A percentile compares a stretch with the other conserved stretches of the same genome.
Conservation (phyloP, 441 rosid genomes). For the Melastoma candidum region DNA sequence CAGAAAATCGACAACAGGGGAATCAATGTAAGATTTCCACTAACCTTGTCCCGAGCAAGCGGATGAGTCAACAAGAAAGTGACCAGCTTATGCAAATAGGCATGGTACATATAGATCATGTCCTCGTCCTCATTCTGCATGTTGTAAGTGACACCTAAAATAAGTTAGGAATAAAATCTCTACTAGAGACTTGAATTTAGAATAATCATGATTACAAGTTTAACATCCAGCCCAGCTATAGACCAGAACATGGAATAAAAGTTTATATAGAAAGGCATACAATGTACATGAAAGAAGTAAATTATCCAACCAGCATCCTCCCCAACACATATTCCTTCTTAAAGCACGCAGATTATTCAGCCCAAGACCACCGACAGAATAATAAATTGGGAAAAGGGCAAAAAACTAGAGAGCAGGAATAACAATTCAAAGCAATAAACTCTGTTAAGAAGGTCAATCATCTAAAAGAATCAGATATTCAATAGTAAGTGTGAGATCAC, state of each 20-base stretch:
- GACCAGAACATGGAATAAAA: too few relatives aligned
- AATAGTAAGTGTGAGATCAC: not conserved
- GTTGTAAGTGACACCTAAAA: slow-evolving; percentile 11
- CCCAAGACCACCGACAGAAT: too few relatives aligned
- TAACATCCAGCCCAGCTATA: too few relatives aligned
- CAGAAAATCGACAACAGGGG: slow-evolving; percentile 2
- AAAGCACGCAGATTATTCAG: too few relatives aligned
- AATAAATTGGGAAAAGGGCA: too few relatives aligned
- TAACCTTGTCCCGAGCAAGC: slow-evolving; percentile 87
- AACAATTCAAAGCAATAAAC: not conserved
- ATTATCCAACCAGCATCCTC: too few relatives aligned
- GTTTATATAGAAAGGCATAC: too few relatives aligned
- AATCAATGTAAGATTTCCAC: slow-evolving; percentile 15
- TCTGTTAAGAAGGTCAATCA: slow-evolving; percentile 1
- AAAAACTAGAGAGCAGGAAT: too few relatives aligned
- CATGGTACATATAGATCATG: slow-evolving; percentile 83
- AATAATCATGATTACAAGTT: too few relatives aligned
- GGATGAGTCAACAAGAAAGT: slow-evolving; percentile 91
- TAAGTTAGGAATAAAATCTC: not conserved
- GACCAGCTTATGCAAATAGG: slow-evolving; percentile 85
- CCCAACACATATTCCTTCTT: too few relatives aligned
- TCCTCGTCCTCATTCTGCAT: slow-evolving; percentile 95
- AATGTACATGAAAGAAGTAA: too few relatives aligned
- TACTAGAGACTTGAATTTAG: too few relatives aligned
- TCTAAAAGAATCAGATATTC: not conserved